A percentile compares a stretch with the other conserved stretches of the same genome.
phyloP scores from a whole-genome alignment of 2,329 filamentous ascomycete genomes.

The Bipolaris sorokiniana region DNA sequence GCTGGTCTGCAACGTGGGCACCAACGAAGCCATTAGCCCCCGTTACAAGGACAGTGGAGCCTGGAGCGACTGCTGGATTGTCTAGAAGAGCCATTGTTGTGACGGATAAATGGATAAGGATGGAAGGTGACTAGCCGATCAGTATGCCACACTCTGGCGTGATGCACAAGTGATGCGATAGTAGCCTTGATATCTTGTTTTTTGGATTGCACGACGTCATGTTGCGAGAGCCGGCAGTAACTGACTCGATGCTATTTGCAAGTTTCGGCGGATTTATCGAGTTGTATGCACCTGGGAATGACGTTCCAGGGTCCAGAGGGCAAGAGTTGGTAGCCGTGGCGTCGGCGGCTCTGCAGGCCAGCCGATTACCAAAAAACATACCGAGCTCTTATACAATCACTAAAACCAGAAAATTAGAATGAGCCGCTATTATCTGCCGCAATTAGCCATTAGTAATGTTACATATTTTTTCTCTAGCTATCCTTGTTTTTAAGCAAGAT shows the following conservation, averaged over 20 bases:
- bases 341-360: too few relatives aligned
- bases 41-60: slow-evolving; percentile 38
- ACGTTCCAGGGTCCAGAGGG: too few relatives aligned
- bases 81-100: slow-evolving; percentile 2
- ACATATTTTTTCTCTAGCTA: too few relatives aligned
- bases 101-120: neutral
- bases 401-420: too few relatives aligned
- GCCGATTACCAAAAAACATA: too few relatives aligned
- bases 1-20: slow-evolving; percentile 39
- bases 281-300: neutral
- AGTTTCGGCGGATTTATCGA: slow-evolving; percentile 7
- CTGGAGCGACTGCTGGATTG: slow-evolving; percentile 19
- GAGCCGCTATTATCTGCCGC: too few relatives aligned
- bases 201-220: neutral
- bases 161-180: neutral
- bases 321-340: too few relatives aligned
- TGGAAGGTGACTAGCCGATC: too few relatives aligned
- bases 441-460: too few relatives aligned
- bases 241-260: neutral
- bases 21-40: slow-evolving; percentile 43
- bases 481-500: too few relatives aligned
- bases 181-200: neutral
- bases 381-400: too few relatives aligned
- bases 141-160: neutral
- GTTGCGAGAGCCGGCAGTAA: neutral